Conservation (phyloP, 1,284 basidiomycete species). For the Rhodotorula glutinis region DNA sequence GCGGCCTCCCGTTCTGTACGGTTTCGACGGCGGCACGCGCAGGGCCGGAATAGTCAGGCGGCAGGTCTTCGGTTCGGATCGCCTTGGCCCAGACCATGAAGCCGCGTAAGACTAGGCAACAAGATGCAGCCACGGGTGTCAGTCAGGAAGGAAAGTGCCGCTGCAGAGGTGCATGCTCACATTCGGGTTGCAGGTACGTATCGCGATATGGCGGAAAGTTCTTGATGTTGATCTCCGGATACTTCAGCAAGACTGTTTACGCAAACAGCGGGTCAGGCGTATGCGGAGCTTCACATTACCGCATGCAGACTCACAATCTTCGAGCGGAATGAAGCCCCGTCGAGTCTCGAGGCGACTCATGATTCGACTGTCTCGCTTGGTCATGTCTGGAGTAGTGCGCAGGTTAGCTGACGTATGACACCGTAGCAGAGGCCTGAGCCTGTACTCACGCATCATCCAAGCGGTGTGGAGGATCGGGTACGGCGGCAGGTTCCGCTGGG, state of each 20-base stretch:
- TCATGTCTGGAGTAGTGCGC: slow-evolving; percentile 36
- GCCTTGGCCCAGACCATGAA: slow-evolving; percentile 28
- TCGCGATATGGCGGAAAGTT: slow-evolving; percentile 21
- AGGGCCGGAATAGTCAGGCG: background rate
- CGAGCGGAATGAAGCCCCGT: slow-evolving; percentile 32
- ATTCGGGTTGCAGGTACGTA: slow-evolving; percentile 20
- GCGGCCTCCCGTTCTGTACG: background rate
- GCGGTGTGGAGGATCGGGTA: slow-evolving; percentile 17
- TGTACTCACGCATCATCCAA: slow-evolving; percentile 32
- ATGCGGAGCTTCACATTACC: accelerated
- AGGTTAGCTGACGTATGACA: no score
- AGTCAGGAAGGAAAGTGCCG: background rate
- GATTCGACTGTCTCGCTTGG: slow-evolving; percentile 34
- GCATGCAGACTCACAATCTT: slow-evolving; percentile 23
- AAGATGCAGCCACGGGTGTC: no score
- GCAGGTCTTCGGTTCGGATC: slow-evolving; percentile 7
- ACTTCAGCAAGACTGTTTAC: slow-evolving; percentile 18
- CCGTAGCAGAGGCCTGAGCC: no score
- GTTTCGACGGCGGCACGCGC: background rate
- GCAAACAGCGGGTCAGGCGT: background rate
- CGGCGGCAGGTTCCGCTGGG: background rate
- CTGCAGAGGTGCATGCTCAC: no score
- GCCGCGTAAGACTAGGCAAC: slow-evolving; percentile 22
- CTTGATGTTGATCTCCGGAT: slow-evolving; percentile 10
- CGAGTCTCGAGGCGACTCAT: slow-evolving; percentile 35